These are phyloP conservation scores for Sporothrix curviconia DNA, from an alignment of 2,329 filamentous ascomycete species.

Conservation along the genomic window DNA sequence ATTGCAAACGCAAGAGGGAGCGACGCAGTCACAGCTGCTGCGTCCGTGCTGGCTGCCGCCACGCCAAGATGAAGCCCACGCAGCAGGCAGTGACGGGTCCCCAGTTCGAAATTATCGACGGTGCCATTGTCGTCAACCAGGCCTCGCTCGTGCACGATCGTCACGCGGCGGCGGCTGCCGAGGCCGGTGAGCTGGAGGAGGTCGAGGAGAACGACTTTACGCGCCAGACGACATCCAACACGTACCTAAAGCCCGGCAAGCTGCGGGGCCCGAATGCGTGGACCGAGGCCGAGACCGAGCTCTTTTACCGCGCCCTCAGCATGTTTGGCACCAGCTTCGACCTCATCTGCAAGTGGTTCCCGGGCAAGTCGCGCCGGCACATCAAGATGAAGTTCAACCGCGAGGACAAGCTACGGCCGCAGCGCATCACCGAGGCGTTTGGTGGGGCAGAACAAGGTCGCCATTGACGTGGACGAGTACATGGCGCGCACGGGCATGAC, in stretches of 20 bases:
- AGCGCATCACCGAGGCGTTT: conserved; percentile 58
- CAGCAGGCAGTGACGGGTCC: conserved; percentile 34
- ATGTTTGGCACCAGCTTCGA: conserved; percentile 81
- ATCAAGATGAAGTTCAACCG: conserved; percentile 79
- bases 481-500: conserved; percentile 45
- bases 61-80: neutral
- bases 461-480: conserved; percentile 57
- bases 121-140: conserved; percentile 65
- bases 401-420: conserved; percentile 63
- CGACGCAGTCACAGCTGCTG: conserved; percentile 12
- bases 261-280: conserved; percentile 59
- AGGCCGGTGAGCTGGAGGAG: conserved; percentile 48
- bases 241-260: conserved; percentile 57
- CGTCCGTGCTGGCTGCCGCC: conserved; percentile 15
- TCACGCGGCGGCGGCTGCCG: conserved; percentile 54
- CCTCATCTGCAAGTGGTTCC: conserved; percentile 72
- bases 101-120: conserved; percentile 60
- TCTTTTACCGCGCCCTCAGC: conserved; percentile 67
- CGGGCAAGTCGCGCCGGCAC: conserved; percentile 61
- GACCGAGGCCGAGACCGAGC: conserved; percentile 63
- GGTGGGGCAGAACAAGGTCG: conserved; percentile 50
- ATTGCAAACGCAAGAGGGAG: neutral
- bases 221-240: conserved; percentile 59
- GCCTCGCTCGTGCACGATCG: conserved; percentile 61
- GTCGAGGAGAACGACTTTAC: conserved; percentile 77